A percentile compares a stretch with the other conserved stretches of the same genome.
Evolutionary conservation across 495 filamentous ascomycete species (phyloP).

Genomic region (Hypoxylon crocopeplum): DNA sequence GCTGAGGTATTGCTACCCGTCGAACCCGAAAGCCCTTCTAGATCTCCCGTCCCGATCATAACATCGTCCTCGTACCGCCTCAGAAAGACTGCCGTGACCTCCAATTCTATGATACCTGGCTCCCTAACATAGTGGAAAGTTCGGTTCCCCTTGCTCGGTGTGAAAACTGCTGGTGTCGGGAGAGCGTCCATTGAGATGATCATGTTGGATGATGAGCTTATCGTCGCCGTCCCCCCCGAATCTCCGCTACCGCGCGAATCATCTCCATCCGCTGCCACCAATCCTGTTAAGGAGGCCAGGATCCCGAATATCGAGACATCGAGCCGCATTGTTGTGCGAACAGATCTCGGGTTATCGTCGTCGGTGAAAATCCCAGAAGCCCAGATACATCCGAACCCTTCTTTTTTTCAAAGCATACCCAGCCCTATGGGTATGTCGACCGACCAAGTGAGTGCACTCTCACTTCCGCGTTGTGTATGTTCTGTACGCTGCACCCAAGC

Average conservation of each 20-base stretch:
- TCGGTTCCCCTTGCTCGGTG: not conserved
- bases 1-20: not conserved
- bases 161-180: constrained; percentile 9
- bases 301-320: constrained; percentile 35
- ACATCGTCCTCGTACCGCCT: constrained; percentile 11
- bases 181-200: constrained; percentile 5
- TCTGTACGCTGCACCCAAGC: constrained; percentile 9
- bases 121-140: constrained; percentile 2
- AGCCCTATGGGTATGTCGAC: constrained; percentile 8
- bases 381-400: constrained; percentile 27
- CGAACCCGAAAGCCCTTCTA: not conserved
- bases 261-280: constrained; percentile 15
- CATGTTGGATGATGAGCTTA: constrained; percentile 3
- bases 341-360: constrained; percentile 14
- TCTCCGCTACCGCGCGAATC: not conserved
- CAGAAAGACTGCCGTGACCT: constrained; percentile 6
- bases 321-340: constrained; percentile 39
- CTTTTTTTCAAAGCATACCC: constrained; percentile 29
- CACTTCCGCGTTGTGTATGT: not conserved
- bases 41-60: constrained; percentile 3
- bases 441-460: constrained; percentile 3
- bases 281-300: constrained; percentile 31
- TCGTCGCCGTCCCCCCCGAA: constrained; percentile 7
- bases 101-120: constrained; percentile 9
- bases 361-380: constrained; percentile 26